Conservation (phyloP, 768 basidiomycete genomes). For the Mycena crocata region DNA sequence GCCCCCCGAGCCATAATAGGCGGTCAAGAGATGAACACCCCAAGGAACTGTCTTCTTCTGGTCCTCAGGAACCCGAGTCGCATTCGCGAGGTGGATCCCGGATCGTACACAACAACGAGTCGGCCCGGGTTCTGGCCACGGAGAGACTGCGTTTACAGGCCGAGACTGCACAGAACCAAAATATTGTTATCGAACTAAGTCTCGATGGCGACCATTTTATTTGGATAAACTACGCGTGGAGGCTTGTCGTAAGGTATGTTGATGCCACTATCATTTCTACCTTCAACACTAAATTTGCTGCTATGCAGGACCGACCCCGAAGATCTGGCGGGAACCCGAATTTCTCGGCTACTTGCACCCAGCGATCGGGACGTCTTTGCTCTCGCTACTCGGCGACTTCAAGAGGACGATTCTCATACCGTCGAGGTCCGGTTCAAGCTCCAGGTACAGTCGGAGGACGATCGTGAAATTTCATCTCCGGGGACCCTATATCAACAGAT, state of each 20-base stretch:
- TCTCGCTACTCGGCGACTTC: slow-evolving; percentile 86
- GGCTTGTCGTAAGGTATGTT: slow-evolving; percentile 87
- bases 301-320: slow-evolving; percentile 81
- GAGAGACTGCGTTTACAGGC: slow-evolving; percentile 91
- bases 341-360: slow-evolving; percentile 84
- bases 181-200: slow-evolving; percentile 94
- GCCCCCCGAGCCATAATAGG: slow-evolving; percentile 62
- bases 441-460: slow-evolving; percentile 73
- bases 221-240: slow-evolving; percentile 97
- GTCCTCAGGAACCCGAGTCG: slow-evolving; percentile 47
- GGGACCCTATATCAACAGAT: slow-evolving; percentile 81
- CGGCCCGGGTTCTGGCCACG: slow-evolving; percentile 86
- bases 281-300: slow-evolving; percentile 31
- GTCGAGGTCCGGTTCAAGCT: slow-evolving; percentile 93
- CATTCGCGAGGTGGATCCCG: slow-evolving; percentile 55
- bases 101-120: slow-evolving; percentile 71
- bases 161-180: slow-evolving; percentile 95
- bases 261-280: slow-evolving; percentile 8
- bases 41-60: slow-evolving; percentile 57
- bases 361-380: slow-evolving; percentile 86
- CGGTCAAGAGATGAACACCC: slow-evolving; percentile 69
- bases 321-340: slow-evolving; percentile 79
- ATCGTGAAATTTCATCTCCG: slow-evolving; percentile 62
- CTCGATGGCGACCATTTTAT: slow-evolving; percentile 95
- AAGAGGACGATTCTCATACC: slow-evolving; percentile 93